Conservation (phyloP, 495 filamentous ascomycete species). For the Letharia columbiana region DNA sequence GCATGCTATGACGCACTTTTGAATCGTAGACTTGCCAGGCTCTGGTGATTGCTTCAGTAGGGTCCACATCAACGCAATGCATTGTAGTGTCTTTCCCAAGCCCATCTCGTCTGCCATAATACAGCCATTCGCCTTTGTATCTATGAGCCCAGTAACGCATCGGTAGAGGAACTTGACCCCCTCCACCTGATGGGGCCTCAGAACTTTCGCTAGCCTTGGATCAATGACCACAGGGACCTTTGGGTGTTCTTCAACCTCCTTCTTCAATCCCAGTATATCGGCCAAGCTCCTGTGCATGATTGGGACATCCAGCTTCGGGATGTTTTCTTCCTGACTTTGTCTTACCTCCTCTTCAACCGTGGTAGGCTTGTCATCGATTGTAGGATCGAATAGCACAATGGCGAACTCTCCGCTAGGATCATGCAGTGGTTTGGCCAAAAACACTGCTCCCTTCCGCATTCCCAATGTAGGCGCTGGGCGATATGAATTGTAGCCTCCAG, state of each 20-base stretch:
- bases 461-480: constrained; percentile 80
- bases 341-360: constrained; percentile 44
- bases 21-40: constrained; percentile 84
- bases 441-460: constrained; percentile 71
- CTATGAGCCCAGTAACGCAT: constrained; percentile 87
- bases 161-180: constrained; percentile 97
- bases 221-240: constrained; percentile 97
- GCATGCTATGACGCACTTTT: constrained; percentile 98
- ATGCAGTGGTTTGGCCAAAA: constrained; percentile 85
- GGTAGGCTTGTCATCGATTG: constrained; percentile 64
- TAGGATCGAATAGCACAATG: constrained; percentile 94
- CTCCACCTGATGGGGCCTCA: constrained; percentile 95
- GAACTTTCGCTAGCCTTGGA: constrained; percentile 78
- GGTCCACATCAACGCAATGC: constrained; percentile 86
- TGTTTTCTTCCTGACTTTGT: constrained; percentile 40
- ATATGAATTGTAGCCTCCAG: constrained; percentile 60
- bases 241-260: constrained; percentile 70
- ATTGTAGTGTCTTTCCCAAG: constrained; percentile 85
- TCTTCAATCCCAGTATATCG: constrained; percentile 92
- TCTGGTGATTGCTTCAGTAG: constrained; percentile 91
- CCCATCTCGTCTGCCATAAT: constrained; percentile 99
- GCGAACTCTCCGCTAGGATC: constrained; percentile 94
- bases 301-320: constrained; percentile 63
- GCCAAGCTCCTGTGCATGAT: constrained; percentile 88
- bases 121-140: constrained; percentile 88